phyloP scores from a whole-genome alignment of 371 early-diverging fungal species.

The Haplosporangium sp. region DNA sequence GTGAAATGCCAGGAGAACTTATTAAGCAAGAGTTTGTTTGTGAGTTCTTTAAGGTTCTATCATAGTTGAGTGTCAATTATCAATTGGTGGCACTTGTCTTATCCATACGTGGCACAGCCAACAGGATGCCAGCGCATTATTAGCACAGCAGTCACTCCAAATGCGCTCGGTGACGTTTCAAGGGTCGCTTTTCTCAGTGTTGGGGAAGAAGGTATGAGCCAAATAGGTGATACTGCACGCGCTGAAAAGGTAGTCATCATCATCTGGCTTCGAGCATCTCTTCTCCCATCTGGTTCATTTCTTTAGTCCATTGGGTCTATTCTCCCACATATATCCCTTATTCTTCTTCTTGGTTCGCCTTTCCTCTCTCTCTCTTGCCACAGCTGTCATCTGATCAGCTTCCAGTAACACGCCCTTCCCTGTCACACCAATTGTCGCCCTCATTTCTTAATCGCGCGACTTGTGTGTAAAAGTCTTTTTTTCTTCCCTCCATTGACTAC shows the following conservation, averaged over 20 bases:
- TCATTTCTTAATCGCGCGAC: constrained; percentile 2
- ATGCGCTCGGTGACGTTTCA: constrained; percentile 11
- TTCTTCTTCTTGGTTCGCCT: neutral
- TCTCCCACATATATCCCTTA: neutral
- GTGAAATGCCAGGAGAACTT: neutral
- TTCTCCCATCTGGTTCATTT: neutral
- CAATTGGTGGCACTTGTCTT: neutral
- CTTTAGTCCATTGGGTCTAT: neutral
- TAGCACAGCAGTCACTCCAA: neutral
- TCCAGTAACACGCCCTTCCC: constrained; percentile 8
- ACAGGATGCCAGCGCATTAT: constrained; percentile 22
- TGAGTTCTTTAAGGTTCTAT: neutral
- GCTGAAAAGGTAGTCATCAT: constrained; percentile 8
- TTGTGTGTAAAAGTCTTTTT: neutral
- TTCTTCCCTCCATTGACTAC: constrained; percentile 5
- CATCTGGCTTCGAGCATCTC: neutral
- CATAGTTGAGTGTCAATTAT: neutral
- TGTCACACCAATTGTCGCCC: neutral
- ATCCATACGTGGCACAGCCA: constrained; percentile 27
- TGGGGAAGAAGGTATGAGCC: neutral
- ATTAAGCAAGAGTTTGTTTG: neutral
- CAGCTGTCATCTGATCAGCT: neutral
- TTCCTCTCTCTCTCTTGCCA: neutral
- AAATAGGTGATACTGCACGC: neutral
- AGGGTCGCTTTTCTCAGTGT: neutral